A percentile compares a stretch with the other conserved stretches of the same genome.
Evolutionary conservation across 2,329 filamentous ascomycete species (phyloP).

Genomic region (Thermoascus crustaceus): DNA sequence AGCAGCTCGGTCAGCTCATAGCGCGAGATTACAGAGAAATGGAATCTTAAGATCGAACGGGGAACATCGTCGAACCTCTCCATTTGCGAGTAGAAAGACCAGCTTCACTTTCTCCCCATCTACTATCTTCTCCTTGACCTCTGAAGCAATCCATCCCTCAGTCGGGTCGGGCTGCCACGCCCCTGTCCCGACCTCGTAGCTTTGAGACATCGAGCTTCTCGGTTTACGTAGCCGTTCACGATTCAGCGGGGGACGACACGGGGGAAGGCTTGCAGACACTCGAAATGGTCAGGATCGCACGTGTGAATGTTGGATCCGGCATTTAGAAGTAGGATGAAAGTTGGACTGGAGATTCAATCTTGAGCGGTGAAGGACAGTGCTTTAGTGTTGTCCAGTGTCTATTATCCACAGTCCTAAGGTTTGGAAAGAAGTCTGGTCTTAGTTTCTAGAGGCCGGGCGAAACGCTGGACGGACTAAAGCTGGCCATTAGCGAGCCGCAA

Average conservation of each 20-base stretch:
- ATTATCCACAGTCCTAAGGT: neutral
- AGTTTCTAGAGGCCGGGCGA: slow-evolving; percentile 8
- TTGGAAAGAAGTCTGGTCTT: slow-evolving; percentile 2
- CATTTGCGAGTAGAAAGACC: slow-evolving; percentile 83
- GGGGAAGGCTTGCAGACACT: slow-evolving; percentile 14
- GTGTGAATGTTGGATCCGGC: neutral
- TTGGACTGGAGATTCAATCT: neutral
- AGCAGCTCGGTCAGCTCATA: slow-evolving; percentile 7
- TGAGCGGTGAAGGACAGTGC: neutral
- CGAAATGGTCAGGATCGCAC: slow-evolving; percentile 2
- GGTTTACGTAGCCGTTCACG: slow-evolving; percentile 4
- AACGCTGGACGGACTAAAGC: slow-evolving; percentile 18
- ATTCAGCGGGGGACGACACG: slow-evolving; percentile 7
- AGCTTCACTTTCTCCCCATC: slow-evolving; percentile 81
- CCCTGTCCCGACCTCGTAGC: slow-evolving; percentile 91
- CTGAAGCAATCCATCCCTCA: slow-evolving; percentile 95
- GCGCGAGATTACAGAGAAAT: neutral
- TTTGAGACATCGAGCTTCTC: slow-evolving; percentile 64
- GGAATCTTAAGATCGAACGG: slow-evolving; percentile 1
- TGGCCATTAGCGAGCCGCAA: slow-evolving; percentile 23
- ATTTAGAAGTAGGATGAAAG: slow-evolving; percentile 2
- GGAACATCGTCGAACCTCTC: slow-evolving; percentile 57
- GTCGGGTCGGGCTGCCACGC: slow-evolving; percentile 96
- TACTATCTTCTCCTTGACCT: slow-evolving; percentile 77
- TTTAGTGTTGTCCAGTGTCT: neutral